Conservation (phyloP, 2,329 filamentous ascomycete species). For the Diaporthe eres region DNA sequence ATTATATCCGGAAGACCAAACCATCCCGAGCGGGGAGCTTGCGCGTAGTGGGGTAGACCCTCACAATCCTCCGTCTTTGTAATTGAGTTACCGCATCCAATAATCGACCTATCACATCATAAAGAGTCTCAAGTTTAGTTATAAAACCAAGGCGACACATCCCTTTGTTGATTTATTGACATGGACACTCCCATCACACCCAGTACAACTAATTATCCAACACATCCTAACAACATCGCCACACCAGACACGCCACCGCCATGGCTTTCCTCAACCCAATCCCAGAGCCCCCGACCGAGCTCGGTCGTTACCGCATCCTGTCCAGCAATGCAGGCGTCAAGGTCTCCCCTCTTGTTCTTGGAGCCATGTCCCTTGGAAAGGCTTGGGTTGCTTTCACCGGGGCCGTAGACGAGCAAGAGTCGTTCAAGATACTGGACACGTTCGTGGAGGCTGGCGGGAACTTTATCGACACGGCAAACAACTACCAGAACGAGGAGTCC, state of each 20-base stretch:
- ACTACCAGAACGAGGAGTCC: constrained; percentile 74
- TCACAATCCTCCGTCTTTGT: not conserved
- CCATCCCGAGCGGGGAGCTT: not conserved
- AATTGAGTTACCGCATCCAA: too few relatives aligned
- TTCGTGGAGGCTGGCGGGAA: constrained; percentile 73
- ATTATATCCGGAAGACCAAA: not conserved
- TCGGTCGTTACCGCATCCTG: constrained; percentile 76
- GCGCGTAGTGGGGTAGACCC: not conserved
- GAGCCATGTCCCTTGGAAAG: constrained; percentile 32
- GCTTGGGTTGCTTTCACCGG: constrained; percentile 9
- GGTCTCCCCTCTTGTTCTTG: constrained; percentile 76
- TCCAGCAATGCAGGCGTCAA: constrained; percentile 75
- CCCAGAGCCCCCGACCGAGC: constrained; percentile 68
- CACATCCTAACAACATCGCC: not conserved
- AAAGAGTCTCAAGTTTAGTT: not conserved
- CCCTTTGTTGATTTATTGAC: not conserved
- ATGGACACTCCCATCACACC: not conserved
- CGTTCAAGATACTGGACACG: constrained; percentile 75
- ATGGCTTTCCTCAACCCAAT: constrained; percentile 54
- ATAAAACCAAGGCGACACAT: not conserved
- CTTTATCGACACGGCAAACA: constrained; percentile 80
- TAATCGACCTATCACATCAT: not conserved
- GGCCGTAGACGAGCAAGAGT: constrained; percentile 75
- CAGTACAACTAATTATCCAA: not conserved
- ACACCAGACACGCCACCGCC: not conserved